Percentiles rank a stretch among this genome's conserved stretches.
Evolutionary conservation across 495 filamentous ascomycete genomes (phyloP).

Genomic region (Penicillium tannophilum): DNA sequence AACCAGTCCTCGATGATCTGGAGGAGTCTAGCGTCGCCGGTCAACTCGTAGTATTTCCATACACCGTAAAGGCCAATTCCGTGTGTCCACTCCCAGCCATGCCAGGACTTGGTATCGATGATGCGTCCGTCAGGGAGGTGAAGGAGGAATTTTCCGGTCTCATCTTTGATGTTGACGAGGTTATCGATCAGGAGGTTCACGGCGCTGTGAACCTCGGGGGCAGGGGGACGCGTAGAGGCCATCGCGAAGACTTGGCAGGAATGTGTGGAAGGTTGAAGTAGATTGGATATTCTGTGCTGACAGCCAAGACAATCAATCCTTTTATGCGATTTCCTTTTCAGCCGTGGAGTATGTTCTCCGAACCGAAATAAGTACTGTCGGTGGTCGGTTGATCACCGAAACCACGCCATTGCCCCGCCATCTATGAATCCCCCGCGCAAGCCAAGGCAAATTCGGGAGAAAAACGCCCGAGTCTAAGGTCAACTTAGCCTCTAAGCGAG

Average conservation of each 20-base stretch:
- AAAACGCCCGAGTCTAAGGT: conserved; percentile 7
- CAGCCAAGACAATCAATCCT: conserved; percentile 8
- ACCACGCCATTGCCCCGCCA: not conserved
- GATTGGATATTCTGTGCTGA: conserved; percentile 1
- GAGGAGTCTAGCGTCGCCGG: conserved; percentile 52
- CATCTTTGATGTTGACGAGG: conserved; percentile 70
- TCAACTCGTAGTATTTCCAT: conserved; percentile 73
- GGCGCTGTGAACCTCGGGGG: conserved; percentile 51
- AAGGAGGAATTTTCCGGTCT: conserved; percentile 67
- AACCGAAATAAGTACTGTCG: conserved; percentile 10
- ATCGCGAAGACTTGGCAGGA: conserved; percentile 18
- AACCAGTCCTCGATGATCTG: conserved; percentile 71
- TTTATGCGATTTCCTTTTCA: not conserved
- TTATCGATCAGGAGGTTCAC: conserved; percentile 65
- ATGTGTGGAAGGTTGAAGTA: not conserved
- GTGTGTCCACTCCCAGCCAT: conserved; percentile 82
- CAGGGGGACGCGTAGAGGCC: conserved; percentile 19
- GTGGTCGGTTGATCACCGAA: not conserved
- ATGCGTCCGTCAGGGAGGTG: conserved; percentile 66
- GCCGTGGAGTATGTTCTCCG: conserved; percentile 4
- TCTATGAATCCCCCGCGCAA: conserved; percentile 8
- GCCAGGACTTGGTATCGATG: conserved; percentile 79
- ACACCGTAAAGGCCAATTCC: conserved; percentile 77
- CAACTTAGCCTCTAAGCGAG: not conserved
- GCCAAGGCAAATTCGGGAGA: conserved; percentile 24